These are phyloP conservation scores for Podila clonocystis DNA, from an alignment of 192 early-diverging fungal genomes.

Conservation along the genomic window DNA sequence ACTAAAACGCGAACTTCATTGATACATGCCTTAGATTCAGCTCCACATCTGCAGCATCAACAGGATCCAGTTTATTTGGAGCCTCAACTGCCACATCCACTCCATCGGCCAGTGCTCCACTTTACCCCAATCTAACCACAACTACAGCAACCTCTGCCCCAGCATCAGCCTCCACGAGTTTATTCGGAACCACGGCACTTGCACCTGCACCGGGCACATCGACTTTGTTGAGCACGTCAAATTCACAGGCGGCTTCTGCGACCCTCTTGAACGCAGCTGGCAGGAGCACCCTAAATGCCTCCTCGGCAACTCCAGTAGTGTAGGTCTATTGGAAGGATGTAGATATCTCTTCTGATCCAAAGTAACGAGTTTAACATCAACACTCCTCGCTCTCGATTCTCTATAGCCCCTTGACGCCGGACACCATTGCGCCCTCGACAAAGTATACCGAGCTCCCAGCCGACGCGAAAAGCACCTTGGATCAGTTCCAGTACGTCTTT, in stretches of 20 bases:
- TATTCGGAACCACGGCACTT: slow-evolving; percentile 15
- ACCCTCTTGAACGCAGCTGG: slow-evolving; percentile 21
- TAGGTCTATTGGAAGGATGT: background rate
- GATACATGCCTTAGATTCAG: background rate
- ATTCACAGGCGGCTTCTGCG: slow-evolving; percentile 19
- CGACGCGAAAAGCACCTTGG: slow-evolving; percentile 44
- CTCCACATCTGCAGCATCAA: slow-evolving; percentile 4
- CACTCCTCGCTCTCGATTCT: background rate
- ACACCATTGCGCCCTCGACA: slow-evolving; percentile 48
- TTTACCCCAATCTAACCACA: slow-evolving; percentile 4
- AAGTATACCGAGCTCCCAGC: slow-evolving; percentile 49
- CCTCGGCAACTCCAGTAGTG: slow-evolving; percentile 10
- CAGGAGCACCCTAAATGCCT: slow-evolving; percentile 13
- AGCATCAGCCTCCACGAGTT: background rate
- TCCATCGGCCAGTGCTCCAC: background rate
- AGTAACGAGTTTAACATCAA: background rate
- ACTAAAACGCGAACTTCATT: background rate
- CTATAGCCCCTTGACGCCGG: slow-evolving; percentile 31
- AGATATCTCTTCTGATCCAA: background rate
- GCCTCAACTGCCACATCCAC: background rate
- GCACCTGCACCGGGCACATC: background rate
- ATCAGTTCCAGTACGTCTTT: slow-evolving; percentile 44
- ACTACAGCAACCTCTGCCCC: slow-evolving; percentile 3
- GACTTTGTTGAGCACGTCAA: slow-evolving; percentile 18
- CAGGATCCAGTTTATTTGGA: background rate